Conservation (phyloP, 192 early-diverging fungal genomes). For the Backusella westeae region DNA sequence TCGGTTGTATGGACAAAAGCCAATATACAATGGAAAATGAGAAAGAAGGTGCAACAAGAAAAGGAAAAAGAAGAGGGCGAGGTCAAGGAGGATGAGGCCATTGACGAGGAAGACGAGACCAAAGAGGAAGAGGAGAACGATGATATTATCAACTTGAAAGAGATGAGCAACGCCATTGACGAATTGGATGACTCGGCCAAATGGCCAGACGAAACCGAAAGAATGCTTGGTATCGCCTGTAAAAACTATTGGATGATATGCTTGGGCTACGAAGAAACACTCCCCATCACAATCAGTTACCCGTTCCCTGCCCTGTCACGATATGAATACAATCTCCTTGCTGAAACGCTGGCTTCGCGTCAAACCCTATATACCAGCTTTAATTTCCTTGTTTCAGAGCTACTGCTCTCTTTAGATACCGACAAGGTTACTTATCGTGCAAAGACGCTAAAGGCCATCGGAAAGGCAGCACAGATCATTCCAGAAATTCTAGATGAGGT, state of each 20-base stretch:
- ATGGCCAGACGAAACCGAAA: constrained; percentile 15
- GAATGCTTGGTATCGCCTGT: constrained; percentile 12
- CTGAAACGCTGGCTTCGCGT: constrained; percentile 45
- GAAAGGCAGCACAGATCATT: constrained; percentile 68
- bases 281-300: constrained; percentile 2
- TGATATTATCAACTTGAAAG: neutral
- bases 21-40: constrained; percentile 10
- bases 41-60: neutral
- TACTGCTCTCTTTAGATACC: constrained; percentile 61
- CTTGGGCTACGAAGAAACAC: constrained; percentile 8
- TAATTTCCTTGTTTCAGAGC: constrained; percentile 64
- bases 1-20: constrained; percentile 12
- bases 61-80: neutral
- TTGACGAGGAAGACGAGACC: neutral
- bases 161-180: neutral
- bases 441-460: constrained; percentile 78
- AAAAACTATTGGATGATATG: constrained; percentile 33
- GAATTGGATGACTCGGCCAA: neutral
- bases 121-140: neutral
- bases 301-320: constrained; percentile 23
- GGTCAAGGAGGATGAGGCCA: neutral
- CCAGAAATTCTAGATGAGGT: constrained; percentile 61
- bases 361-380: constrained; percentile 67
- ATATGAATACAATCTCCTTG: constrained; percentile 29
- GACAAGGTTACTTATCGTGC: constrained; percentile 69